These are phyloP conservation scores for Didymella sp. DNA, from an alignment of 2,329 filamentous ascomycete genomes.

Conservation along the genomic window DNA sequence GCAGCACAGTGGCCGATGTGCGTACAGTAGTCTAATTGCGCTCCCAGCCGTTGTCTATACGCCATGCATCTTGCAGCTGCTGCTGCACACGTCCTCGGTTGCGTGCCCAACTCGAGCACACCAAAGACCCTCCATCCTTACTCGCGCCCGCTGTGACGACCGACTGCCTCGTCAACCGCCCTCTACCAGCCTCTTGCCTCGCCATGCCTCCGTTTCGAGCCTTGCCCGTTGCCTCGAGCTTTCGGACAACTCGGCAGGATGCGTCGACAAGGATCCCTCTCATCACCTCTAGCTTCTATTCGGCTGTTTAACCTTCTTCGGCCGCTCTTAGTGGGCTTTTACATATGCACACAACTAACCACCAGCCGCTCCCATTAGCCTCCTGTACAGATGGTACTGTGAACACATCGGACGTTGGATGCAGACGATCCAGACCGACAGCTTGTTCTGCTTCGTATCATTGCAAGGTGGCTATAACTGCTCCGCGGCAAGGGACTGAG, in stretches of 20 bases:
- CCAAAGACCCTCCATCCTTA: neutral
- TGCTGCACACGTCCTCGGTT: neutral
- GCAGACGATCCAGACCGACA: constrained; percentile 8
- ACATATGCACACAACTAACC: constrained; percentile 27
- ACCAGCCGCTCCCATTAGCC: constrained; percentile 29
- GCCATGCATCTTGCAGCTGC: constrained; percentile 6
- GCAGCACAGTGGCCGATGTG: constrained; percentile 1
- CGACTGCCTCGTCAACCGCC: constrained; percentile 8
- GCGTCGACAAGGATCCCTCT: constrained; percentile 25
- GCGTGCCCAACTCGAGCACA: neutral
- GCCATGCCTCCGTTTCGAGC: constrained; percentile 8
- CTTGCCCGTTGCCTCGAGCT: constrained; percentile 17
- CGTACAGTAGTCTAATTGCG: constrained; percentile 16
- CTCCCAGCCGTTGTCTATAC: constrained; percentile 9
- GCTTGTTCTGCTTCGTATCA: constrained; percentile 1
- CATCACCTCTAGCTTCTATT: constrained; percentile 27
- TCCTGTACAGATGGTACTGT: constrained; percentile 18
- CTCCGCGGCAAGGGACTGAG: neutral
- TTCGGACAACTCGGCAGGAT: constrained; percentile 42
- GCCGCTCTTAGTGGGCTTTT: constrained; percentile 26
- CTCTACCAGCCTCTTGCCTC: constrained; percentile 13
- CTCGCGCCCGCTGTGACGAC: constrained; percentile 11
- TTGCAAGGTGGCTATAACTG: neutral
- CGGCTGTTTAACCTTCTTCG: constrained; percentile 38
- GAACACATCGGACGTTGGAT: constrained; percentile 1